Evolutionary conservation across 139 green algal genomes (phyloP), one percentile per base, ranked within the genome.

Genomic region (Tetradesmus obliquus): DNA sequence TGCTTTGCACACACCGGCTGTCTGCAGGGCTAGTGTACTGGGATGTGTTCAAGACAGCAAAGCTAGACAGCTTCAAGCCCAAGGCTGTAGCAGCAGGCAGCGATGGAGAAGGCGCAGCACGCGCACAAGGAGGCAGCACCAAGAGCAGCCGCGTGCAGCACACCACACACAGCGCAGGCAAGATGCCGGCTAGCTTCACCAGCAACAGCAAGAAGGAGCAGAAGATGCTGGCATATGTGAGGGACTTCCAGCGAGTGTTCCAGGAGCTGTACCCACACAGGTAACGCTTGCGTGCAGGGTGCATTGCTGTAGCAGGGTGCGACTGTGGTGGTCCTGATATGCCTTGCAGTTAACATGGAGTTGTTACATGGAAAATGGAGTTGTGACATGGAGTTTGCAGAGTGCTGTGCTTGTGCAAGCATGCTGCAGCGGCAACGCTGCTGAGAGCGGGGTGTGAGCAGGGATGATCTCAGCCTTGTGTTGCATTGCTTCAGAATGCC

Each of bases 251-350:
- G 88, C 82, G 90, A 55, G 93, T 92, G 32, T 98, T 97, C 88
- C 91, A 95, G 79, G 94, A 97, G 94, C 91, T 97, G 8, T 98
- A 98, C 92, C 96, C 96, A 24, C 91, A 96, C 91, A 92, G 88
- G 88, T 88, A 45, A 45, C 32, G 32, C 32, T 45, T 45, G 60
- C 4, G 55, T 53, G 76, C 80, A 24, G 13, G 7, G 55, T 83
- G 24, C 24, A 55, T 9, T 83, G 79, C n/a, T 82, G 74, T 2
- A 12, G n/a, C 32, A 54, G 79, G 79, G 55, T 72, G 55, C 20
- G 13, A 8, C 17, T 12, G 55, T 55, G 1, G 4, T 74, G 20
- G 5, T 58, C 7, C n/a, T 22, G 20, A 17, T 72, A 22, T 2
- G 80, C 80, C 22, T 86, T 58, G 7, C 32, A 32, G 45, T 13